Percentiles rank a stretch among this genome's conserved stretches.
phyloP scores from a whole-genome alignment of 2,329 filamentous ascomycete genomes.

The Didymellaceae sp. region DNA sequence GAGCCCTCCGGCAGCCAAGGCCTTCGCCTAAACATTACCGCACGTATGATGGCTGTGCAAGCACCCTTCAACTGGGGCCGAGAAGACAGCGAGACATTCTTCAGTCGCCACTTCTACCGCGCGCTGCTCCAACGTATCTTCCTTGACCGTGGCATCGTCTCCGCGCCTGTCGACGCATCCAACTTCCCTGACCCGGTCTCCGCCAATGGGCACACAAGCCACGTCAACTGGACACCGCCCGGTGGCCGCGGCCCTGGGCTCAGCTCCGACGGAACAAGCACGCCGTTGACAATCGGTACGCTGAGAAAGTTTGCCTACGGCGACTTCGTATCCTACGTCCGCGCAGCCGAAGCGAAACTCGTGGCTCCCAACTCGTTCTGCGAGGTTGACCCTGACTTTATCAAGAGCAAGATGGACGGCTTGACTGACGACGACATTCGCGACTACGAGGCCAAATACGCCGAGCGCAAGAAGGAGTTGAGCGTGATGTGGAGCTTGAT shows the following conservation, averaged over 20 bases:
- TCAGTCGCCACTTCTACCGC: conserved; percentile 91
- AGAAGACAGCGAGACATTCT: conserved; percentile 83
- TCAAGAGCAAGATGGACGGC: conserved; percentile 68
- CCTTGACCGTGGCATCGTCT: conserved; percentile 79
- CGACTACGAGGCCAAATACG: conserved; percentile 70
- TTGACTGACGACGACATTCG: conserved; percentile 79
- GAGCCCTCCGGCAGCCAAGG: conserved; percentile 52
- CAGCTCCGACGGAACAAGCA: conserved; percentile 62
- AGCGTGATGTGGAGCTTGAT: conserved; percentile 92
- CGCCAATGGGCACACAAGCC: conserved; percentile 42
- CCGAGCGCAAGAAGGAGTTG: conserved; percentile 76
- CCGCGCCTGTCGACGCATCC: conserved; percentile 53
- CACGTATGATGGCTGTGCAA: conserved; percentile 97
- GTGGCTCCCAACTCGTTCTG: conserved; percentile 42
- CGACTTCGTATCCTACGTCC: conserved; percentile 77
- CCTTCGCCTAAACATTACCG: conserved; percentile 90
- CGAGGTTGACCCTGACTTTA: conserved; percentile 53
- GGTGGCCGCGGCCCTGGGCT: conserved; percentile 58
- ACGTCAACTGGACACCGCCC: conserved; percentile 44
- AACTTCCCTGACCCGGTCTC: conserved; percentile 50
- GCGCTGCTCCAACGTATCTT: conserved; percentile 92
- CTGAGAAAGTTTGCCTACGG: conserved; percentile 80
- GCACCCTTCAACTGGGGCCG: conserved; percentile 90
- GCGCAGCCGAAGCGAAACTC: conserved; percentile 80
- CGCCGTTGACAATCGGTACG: conserved; percentile 85